Evolutionary conservation across 331 rosid genomes (phyloP).

Genomic region (Telfairia occidentalis): DNA sequence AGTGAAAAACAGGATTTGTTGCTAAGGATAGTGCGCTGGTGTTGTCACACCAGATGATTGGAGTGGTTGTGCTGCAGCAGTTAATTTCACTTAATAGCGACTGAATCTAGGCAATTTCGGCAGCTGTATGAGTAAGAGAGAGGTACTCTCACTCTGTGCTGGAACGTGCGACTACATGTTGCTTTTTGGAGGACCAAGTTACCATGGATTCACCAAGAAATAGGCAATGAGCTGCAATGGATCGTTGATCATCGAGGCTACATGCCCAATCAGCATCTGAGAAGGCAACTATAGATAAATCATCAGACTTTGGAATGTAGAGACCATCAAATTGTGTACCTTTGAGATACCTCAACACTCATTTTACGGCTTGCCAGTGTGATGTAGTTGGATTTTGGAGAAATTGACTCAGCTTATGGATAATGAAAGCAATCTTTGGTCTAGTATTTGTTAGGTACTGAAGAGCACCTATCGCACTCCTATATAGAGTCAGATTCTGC

Average conservation of each 20-base stretch:
- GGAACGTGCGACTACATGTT: neutral
- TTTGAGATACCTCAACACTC: neutral
- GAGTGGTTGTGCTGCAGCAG: neutral
- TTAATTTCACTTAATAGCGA: neutral
- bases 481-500: no score
- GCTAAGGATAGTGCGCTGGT: neutral
- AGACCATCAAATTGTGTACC: neutral
- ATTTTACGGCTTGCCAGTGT: neutral
- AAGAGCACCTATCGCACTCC: neutral
- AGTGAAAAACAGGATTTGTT: neutral
- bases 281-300: neutral
- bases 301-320: neutral
- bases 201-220: neutral
- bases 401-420: neutral
- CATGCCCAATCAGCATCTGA: neutral
- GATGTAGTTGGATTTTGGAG: neutral
- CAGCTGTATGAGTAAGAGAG: neutral
- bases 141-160: neutral
- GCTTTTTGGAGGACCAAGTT: neutral
- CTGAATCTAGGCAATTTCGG: neutral
- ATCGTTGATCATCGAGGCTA: neutral
- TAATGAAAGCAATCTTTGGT: neutral
- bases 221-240: neutral
- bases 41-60: neutral
- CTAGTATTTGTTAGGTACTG: neutral